Conservation (phyloP, 2,329 filamentous ascomycete genomes). For the Penicillium expansum region DNA sequence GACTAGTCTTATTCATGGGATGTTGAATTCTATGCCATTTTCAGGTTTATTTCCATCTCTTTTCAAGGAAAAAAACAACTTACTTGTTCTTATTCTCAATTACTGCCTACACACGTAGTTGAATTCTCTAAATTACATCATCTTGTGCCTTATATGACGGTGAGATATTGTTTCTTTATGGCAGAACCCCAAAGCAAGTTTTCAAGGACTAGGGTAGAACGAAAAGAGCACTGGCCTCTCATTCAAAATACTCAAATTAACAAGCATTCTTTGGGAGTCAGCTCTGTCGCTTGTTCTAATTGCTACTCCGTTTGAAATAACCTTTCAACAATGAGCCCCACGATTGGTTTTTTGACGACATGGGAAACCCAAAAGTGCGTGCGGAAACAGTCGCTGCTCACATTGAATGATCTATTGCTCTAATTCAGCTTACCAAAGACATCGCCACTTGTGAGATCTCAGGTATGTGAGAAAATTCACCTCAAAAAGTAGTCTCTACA, state of each 20-base stretch:
- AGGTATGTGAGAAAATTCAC: too few species aligned
- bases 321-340: too few species aligned
- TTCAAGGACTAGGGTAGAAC: background rate
- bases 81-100: background rate
- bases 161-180: background rate
- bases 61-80: background rate
- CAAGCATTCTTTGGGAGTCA: background rate
- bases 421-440: too few species aligned
- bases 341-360: too few species aligned
- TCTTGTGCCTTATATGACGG: background rate
- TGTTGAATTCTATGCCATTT: background rate
- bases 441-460: too few species aligned
- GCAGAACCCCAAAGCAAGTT: background rate
- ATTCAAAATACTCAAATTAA: background rate
- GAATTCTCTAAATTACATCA: background rate
- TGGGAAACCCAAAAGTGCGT: too few species aligned
- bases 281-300: background rate
- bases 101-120: background rate
- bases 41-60: background rate
- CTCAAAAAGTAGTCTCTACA: too few species aligned
- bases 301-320: too few species aligned
- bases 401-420: too few species aligned
- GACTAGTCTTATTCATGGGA: background rate
- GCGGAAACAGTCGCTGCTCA: too few species aligned
- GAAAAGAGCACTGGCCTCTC: background rate